A percentile compares a stretch with the other conserved stretches of the same genome.
phyloP scores from a whole-genome alignment of 2,329 filamentous ascomycete genomes.

The Coniochaeta hoffmannii region DNA sequence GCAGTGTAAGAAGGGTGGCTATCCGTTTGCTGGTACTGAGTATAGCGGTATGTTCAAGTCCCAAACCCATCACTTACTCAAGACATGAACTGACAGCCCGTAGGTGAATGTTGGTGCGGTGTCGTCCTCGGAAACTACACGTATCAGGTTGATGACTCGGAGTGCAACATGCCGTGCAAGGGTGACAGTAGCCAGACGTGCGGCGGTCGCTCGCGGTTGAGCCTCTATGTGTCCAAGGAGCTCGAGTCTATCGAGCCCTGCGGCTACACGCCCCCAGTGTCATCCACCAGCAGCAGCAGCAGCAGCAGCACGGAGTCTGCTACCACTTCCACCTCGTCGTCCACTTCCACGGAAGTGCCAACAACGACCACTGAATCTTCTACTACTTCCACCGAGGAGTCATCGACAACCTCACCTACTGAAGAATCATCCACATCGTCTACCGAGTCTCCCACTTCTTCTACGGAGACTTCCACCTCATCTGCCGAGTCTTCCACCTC shows the following conservation, averaged over 20 bases:
- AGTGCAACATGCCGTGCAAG: constrained; percentile 45
- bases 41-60: constrained; percentile 23
- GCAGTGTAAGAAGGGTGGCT: constrained; percentile 34
- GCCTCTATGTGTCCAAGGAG: constrained; percentile 39
- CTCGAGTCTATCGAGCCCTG: constrained; percentile 44
- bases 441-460: constrained; percentile 1
- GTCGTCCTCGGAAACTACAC: constrained; percentile 44
- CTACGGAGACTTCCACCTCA: background rate
- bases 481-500: constrained; percentile 6
- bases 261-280: constrained; percentile 22
- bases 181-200: constrained; percentile 36
- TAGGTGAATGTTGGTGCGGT: constrained; percentile 41
- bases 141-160: constrained; percentile 21
- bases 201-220: constrained; percentile 34
- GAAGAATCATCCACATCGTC: constrained; percentile 12
- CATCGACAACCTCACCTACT: constrained; percentile 11
- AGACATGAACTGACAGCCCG: background rate
- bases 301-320: background rate
- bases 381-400: constrained; percentile 4
- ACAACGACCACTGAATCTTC: constrained; percentile 7
- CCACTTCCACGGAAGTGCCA: constrained; percentile 9
- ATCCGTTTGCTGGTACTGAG: constrained; percentile 41
- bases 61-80: background rate
- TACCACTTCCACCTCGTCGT: constrained; percentile 5
- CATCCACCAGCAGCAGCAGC: constrained; percentile 2